A percentile compares a stretch with the other conserved stretches of the same genome.
Conservation (phyloP, 2,329 filamentous ascomycete species). For the Colletotrichum sp. region DNA sequence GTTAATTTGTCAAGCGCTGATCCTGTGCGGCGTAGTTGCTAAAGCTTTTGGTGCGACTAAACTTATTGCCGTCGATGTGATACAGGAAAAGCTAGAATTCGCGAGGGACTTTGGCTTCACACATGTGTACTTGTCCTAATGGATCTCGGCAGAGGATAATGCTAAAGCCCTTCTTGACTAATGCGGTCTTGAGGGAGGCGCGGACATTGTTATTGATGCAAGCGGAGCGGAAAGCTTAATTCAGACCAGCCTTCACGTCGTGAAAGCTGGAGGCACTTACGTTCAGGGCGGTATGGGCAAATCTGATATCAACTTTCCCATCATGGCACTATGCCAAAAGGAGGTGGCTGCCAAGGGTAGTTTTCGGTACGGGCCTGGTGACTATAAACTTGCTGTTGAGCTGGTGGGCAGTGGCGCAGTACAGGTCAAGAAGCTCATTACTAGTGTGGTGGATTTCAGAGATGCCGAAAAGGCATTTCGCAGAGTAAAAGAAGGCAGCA, state of each 20-base stretch:
- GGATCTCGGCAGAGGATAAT: constrained; percentile 72
- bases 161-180: constrained; percentile 70
- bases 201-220: constrained; percentile 82
- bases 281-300: constrained; percentile 93
- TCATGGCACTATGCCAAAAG: constrained; percentile 88
- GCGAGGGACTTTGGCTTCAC: constrained; percentile 76
- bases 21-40: constrained; percentile 87
- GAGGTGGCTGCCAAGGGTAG: constrained; percentile 87
- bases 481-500: constrained; percentile 84
- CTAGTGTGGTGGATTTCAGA: constrained; percentile 76
- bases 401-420: constrained; percentile 77
- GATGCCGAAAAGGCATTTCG: constrained; percentile 87
- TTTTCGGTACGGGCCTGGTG: constrained; percentile 88
- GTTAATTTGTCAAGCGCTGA: too few relatives aligned
- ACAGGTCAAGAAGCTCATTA: constrained; percentile 83
- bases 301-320: constrained; percentile 86
- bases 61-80: constrained; percentile 86
- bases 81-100: constrained; percentile 79
- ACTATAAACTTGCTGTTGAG: constrained; percentile 84
- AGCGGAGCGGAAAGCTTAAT: constrained; percentile 81
- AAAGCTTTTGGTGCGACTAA: constrained; percentile 84
- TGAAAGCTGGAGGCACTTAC: constrained; percentile 75
- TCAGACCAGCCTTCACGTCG: constrained; percentile 74
- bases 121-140: constrained; percentile 70
- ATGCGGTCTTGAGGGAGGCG: constrained; percentile 70